phyloP scores from a whole-genome alignment of 306 rosid genomes.

The Alnus rubra region DNA sequence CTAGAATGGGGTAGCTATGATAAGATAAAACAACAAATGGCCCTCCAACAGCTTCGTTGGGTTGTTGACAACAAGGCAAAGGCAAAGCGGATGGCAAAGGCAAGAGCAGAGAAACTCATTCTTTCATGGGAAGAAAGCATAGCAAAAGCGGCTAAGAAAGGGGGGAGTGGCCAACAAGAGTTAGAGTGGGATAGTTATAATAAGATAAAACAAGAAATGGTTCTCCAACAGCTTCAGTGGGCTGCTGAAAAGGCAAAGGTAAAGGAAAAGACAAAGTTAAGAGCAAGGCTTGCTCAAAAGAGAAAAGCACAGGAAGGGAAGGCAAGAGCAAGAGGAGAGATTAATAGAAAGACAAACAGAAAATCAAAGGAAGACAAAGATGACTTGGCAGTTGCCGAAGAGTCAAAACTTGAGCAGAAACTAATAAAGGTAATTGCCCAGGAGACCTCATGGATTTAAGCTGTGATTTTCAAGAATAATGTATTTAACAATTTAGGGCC shows the following conservation, averaged over 20 bases:
- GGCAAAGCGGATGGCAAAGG: slow-evolving; percentile 27
- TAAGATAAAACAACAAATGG: slow-evolving; percentile 31
- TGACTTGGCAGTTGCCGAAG: slow-evolving; percentile 35
- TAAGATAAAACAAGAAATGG: slow-evolving; percentile 51
- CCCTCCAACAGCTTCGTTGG: slow-evolving; percentile 27
- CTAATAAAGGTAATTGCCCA: slow-evolving; percentile 48
- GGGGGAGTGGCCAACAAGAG: slow-evolving; percentile 63
- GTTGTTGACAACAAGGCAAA: slow-evolving; percentile 51
- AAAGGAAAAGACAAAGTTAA: slow-evolving; percentile 45
- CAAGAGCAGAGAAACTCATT: slow-evolving; percentile 31
- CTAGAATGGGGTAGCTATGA: slow-evolving; percentile 52
- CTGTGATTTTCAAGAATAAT: not conserved
- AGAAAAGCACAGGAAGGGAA: slow-evolving; percentile 35
- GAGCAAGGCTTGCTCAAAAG: slow-evolving; percentile 42
- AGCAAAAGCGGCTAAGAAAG: slow-evolving; percentile 73
- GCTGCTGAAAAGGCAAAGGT: slow-evolving; percentile 50
- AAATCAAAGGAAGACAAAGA: slow-evolving; percentile 34
- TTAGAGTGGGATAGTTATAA: slow-evolving; percentile 76
- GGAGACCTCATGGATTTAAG: slow-evolving; percentile 3
- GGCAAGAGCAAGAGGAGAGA: slow-evolving; percentile 27
- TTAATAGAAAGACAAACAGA: slow-evolving; percentile 21
- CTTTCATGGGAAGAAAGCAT: slow-evolving; percentile 49
- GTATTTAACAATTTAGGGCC: slow-evolving; percentile 17
- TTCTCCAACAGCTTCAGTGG: slow-evolving; percentile 41
- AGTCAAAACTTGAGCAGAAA: slow-evolving; percentile 41